Percentiles rank a stretch among this genome's conserved stretches.
These are phyloP conservation scores for Phaeotremella fagi DNA, from an alignment of 768 basidiomycete species.

Conservation along the genomic window DNA sequence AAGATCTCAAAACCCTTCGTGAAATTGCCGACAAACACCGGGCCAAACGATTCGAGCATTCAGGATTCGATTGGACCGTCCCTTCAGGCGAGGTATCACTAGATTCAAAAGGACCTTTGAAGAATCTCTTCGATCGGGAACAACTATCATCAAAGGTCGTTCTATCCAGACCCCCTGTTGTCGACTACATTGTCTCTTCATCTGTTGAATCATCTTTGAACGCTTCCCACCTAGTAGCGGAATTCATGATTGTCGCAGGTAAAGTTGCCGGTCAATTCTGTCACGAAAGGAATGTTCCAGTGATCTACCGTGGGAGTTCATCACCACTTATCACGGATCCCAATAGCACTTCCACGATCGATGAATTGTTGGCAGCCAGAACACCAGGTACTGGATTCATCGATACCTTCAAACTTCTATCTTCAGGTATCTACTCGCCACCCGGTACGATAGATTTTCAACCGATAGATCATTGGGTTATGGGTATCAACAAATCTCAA, in stretches of 20 bases:
- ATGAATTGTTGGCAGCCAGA: constrained; percentile 55
- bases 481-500: constrained; percentile 62
- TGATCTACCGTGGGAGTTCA: constrained; percentile 57
- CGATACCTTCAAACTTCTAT: constrained; percentile 48
- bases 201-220: not conserved
- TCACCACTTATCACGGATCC: constrained; percentile 33
- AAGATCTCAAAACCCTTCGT: constrained; percentile 23
- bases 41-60: constrained; percentile 8
- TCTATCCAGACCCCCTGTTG: constrained; percentile 1
- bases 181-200: constrained; percentile 14
- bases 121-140: constrained; percentile 16
- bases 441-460: constrained; percentile 2
- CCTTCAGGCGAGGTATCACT: constrained; percentile 5
- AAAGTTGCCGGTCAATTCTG: constrained; percentile 70
- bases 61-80: constrained; percentile 19
- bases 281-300: constrained; percentile 58
- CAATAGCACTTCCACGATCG: constrained; percentile 46
- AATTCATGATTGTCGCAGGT: constrained; percentile 76
- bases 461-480: constrained; percentile 61
- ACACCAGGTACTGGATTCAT: constrained; percentile 4
- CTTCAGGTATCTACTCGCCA: constrained; percentile 47
- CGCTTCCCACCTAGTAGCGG: constrained; percentile 56
- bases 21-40: constrained; percentile 15
- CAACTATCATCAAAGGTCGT: constrained; percentile 1
- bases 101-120: not conserved